Evolutionary conservation across 495 filamentous ascomycete genomes (phyloP), one percentile per base, ranked within the genome.

Genomic region (Copromyces sp.): DNA sequence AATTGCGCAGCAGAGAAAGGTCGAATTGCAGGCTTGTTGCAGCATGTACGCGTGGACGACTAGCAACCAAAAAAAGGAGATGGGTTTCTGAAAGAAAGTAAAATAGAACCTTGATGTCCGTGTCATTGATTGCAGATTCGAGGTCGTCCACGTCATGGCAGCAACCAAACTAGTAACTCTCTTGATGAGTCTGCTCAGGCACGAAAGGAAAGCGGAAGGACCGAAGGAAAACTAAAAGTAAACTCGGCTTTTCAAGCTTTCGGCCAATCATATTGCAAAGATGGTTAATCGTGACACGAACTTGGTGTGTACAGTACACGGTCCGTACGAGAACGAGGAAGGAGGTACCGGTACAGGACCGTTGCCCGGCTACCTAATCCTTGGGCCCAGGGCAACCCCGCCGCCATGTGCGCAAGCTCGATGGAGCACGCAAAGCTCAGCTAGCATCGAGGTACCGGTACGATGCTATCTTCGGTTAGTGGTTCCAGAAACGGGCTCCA

Each of bases 401-500:
- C 73, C 53, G 69, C 76, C 77, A 77, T 77, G 76, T 74, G 71
- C 71, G 73, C 73, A 68, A 73, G 65, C 73, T 69, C 38, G 38
- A 12, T 42, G 17, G 71, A 42, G 20, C 73, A 70, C 70, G 68
- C 72, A 68, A 35, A 32, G 39, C 65, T 39, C 39, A 35, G 73
- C 32, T 40, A 39, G 9, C 53, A 61, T 20, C 40, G 59, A 77
- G 75, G 75, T 77, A 74, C 40, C 29, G 68, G 39, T 74, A 78
- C 75, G 42, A 76, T n/a, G 68, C 41, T 53, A 53, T 71, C 17
- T 70, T 78, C 79, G 76, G 77, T 74, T 78, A 76, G 75, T 76
- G 71, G 74, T 80, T 78, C 79, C 78, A 80, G 77, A 78, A 78
- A 74, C 73, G 71, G 68, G 53, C 17, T 5, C 53, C 29, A 65